Conservation (phyloP, 2,329 filamentous ascomycete genomes). For the Colletotrichum euphorbiae region DNA sequence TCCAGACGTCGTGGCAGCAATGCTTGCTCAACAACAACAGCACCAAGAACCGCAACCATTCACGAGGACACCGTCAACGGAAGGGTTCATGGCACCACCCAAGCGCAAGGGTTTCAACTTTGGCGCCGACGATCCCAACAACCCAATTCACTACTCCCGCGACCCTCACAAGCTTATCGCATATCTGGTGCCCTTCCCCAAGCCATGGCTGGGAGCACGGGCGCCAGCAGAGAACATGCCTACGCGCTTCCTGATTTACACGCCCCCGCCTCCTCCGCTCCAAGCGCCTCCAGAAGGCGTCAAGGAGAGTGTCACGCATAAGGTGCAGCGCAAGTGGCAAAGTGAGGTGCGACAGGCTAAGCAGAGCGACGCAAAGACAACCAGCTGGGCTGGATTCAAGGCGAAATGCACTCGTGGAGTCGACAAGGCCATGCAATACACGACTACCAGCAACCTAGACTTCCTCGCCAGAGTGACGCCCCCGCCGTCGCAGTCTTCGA, state of each 20-base stretch:
- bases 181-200: conserved; percentile 35
- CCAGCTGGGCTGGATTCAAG: conserved; percentile 36
- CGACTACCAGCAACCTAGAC: conserved; percentile 34
- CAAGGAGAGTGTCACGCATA: conserved; percentile 34
- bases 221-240: conserved; percentile 21
- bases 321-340: conserved; percentile 38
- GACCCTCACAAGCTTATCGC: conserved; percentile 38
- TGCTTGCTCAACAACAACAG: conserved; percentile 20
- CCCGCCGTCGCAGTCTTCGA: conserved; percentile 7
- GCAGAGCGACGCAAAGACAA: conserved; percentile 34
- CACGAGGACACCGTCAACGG: conserved; percentile 29
- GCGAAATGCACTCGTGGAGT: conserved; percentile 32
- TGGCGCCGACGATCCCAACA: conserved; percentile 33
- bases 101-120: conserved; percentile 29
- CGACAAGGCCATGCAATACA: conserved; percentile 37
- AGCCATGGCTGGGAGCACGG: conserved; percentile 29
- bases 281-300: conserved; percentile 36
- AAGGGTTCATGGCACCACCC: conserved; percentile 30
- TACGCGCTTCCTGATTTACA: conserved; percentile 33
- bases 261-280: conserved; percentile 32
- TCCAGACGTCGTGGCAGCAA: conserved; percentile 25
- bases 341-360: conserved; percentile 31
- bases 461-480: conserved; percentile 33
- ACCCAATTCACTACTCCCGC: conserved; percentile 32
- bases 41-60: conserved; percentile 19